phyloP scores from a whole-genome alignment of 352 stramenopile species.

The Thalassiosira sp. region DNA sequence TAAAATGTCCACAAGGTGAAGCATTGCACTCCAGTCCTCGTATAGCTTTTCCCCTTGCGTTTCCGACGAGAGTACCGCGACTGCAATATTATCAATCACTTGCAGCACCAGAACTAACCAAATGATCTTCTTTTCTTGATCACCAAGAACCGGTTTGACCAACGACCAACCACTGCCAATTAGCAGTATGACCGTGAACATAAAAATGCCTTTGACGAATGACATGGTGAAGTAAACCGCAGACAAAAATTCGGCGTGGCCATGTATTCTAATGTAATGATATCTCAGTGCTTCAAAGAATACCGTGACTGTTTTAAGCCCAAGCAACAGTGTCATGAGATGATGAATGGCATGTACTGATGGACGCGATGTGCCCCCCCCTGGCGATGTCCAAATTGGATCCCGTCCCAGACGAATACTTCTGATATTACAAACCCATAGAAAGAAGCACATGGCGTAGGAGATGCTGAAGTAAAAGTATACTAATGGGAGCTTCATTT shows the following conservation, averaged over 20 bases:
- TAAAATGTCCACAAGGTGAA: conserved; percentile 95
- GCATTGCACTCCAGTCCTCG: conserved; percentile 87
- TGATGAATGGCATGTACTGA: conserved; percentile 92
- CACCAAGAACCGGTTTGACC: conserved; percentile 93
- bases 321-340: conserved; percentile 92
- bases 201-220: conserved; percentile 93
- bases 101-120: conserved; percentile 90
- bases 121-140: conserved; percentile 93
- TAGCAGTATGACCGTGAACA: conserved; percentile 97
- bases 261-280: conserved; percentile 94
- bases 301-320: conserved; percentile 91
- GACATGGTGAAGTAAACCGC: conserved; percentile 93
- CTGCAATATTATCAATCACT: conserved; percentile 93
- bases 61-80: conserved; percentile 75
- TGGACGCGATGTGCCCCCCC: conserved; percentile 19
- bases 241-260: conserved; percentile 91
- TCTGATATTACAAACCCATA: conserved; percentile 68
- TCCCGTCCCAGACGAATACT: conserved; percentile 53
- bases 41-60: conserved; percentile 73
- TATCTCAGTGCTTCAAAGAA: conserved; percentile 93
- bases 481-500: conserved; percentile 77
- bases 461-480: conserved; percentile 82
- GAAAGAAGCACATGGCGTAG: conserved; percentile 60
- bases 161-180: conserved; percentile 97
- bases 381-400: conserved; percentile 42